These are phyloP conservation scores for Ascochyta clinopodiicola DNA, from an alignment of 2,329 filamentous ascomycete genomes.

Conservation along the genomic window DNA sequence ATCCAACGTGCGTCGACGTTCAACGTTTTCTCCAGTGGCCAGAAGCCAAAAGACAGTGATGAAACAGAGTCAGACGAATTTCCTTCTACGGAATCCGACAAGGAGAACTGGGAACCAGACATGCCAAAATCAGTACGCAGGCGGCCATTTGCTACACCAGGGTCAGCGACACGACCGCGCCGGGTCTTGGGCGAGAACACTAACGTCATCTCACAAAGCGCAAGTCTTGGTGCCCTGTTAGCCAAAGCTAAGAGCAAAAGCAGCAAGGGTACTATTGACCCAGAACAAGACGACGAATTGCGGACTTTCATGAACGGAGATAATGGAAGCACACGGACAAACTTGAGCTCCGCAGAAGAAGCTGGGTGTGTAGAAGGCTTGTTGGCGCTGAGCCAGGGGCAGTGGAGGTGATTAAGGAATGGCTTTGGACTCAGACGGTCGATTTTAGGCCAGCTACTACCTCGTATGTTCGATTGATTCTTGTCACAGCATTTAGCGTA, in stretches of 20 bases:
- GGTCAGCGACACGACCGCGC: conserved; percentile 43
- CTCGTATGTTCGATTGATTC: background rate
- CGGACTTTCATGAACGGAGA: conserved; percentile 75
- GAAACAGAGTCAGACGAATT: conserved; percentile 55
- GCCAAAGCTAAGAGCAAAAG: conserved; percentile 40
- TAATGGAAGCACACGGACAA: conserved; percentile 64
- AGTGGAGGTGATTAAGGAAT: conserved; percentile 65
- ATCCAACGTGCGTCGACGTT: conserved; percentile 47
- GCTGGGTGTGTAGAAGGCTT: conserved; percentile 90
- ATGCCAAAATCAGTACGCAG: conserved; percentile 41
- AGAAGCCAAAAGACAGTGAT: conserved; percentile 29
- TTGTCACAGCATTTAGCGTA: conserved; percentile 19
- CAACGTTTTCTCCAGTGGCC: conserved; percentile 43
- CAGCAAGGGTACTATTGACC: conserved; percentile 46
- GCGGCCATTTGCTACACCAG: conserved; percentile 35
- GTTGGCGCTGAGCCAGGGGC: conserved; percentile 87
- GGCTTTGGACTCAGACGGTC: background rate
- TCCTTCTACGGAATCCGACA: conserved; percentile 79
- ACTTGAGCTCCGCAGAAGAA: conserved; percentile 62
- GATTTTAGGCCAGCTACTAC: background rate
- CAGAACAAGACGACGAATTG: conserved; percentile 67
- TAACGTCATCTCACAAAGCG: conserved; percentile 49
- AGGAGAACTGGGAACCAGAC: conserved; percentile 83
- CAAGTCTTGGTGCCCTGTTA: conserved; percentile 47
- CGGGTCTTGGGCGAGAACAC: conserved; percentile 57